Percentiles rank a stretch among this genome's conserved stretches.
phyloP scores from a whole-genome alignment of 2,329 filamentous ascomycete genomes.

The Cordyceps cicadae region DNA sequence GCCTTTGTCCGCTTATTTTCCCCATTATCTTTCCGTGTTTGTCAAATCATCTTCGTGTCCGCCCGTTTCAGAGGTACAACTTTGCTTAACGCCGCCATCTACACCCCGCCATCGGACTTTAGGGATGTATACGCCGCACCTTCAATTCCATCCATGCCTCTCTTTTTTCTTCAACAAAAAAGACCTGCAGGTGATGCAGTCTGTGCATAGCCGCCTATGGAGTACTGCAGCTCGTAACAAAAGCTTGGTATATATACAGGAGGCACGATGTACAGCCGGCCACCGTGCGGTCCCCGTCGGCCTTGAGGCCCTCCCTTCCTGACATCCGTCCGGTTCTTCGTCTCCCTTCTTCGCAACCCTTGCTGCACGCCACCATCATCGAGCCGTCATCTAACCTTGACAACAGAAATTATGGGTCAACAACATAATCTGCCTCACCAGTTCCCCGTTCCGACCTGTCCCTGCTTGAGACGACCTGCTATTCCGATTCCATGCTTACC shows the following conservation, averaged over 20 bases:
- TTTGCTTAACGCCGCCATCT: constrained; percentile 4
- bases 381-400: not conserved
- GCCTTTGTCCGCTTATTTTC: not conserved
- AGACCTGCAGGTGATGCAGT: not conserved
- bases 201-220: not conserved
- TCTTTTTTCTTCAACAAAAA: too few relatives aligned
- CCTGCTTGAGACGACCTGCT: not conserved
- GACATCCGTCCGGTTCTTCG: not conserved
- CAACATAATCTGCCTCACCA: not conserved
- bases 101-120: constrained; percentile 1
- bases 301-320: not conserved
- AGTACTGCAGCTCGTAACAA: not conserved
- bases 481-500: not conserved
- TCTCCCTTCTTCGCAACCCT: not conserved
- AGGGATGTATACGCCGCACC: not conserved
- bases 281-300: not conserved
- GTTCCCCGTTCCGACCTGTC: not conserved
- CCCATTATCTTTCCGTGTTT: not conserved
- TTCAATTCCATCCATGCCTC: not conserved
- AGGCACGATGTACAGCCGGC: not conserved
- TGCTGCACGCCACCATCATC: not conserved
- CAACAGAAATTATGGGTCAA: not conserved
- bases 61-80: not conserved
- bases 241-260: not conserved
- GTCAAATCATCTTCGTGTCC: not conserved